Evolutionary conservation across 2,329 filamentous ascomycete species (phyloP).

Genomic region (Colletotrichum spaethianum): DNA sequence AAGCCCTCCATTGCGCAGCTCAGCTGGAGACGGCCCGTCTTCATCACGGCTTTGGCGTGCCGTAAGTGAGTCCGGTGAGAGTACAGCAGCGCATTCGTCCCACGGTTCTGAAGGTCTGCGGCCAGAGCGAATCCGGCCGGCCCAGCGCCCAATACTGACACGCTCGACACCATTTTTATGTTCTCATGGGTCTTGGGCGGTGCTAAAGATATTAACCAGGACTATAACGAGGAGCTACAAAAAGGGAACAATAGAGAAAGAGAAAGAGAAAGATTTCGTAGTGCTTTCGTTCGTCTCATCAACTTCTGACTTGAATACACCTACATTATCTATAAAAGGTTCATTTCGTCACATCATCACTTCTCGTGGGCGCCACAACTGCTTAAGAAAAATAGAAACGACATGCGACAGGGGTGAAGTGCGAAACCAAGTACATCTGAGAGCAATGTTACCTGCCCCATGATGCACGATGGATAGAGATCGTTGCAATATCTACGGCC

Average conservation of each 20-base stretch:
- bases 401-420: background rate
- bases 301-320: no score
- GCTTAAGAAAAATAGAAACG: background rate
- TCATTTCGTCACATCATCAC: background rate
- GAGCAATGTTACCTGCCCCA: background rate
- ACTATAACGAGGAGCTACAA: background rate
- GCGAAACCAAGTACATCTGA: background rate
- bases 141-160: constrained; percentile 28
- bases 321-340: background rate
- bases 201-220: background rate
- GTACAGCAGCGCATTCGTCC: constrained; percentile 13
- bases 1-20: constrained; percentile 26
- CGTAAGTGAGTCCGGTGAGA: constrained; percentile 28
- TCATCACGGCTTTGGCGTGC: constrained; percentile 23
- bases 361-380: background rate
- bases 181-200: background rate
- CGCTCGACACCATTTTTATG: background rate
- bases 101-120: constrained; percentile 23
- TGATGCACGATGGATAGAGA: background rate
- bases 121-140: constrained; percentile 33
- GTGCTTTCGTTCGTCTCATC: background rate
- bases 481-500: background rate
- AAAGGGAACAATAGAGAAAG: no score
- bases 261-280: no score
- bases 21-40: constrained; percentile 13